Base-by-base conservation (phyloP, 768 basidiomycete genomes). In the Dendrothele bispora region DNA sequence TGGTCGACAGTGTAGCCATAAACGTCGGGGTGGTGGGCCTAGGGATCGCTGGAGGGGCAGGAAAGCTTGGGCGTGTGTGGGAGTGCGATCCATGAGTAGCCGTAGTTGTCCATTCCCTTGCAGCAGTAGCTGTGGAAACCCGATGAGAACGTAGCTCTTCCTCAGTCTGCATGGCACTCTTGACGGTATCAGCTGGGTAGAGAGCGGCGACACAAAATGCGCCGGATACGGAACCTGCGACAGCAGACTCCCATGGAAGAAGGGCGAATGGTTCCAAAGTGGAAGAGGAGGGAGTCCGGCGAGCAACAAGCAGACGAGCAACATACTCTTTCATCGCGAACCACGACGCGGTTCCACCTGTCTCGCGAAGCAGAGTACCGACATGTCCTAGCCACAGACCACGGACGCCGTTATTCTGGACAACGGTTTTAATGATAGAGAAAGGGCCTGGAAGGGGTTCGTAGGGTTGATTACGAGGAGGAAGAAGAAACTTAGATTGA, bases 331-430 rank as follows among this genome's bases (percentile, higher is more conserved):
- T 97, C 8, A 85, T 80, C 17, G 82, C 73, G 64, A 98, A 98
- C 95, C 95, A 98, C 1, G 91, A 88, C 0, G 87, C 83, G 4
- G 83, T 82, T 4, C 95, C 95, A 8, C 94, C 95, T 0, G 90
- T 91, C 63, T 98, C 95, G 18, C 95, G 88, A 25, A 98, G 80
- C 52, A 98, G 72, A 0, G 94, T 98, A 5, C 92, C 95, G 0
- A 86, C 91, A 56, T 98, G 95, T 2, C 95, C 95, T 5, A 95
- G 78, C 95, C 95, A 98, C n/a, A 98, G 80, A 5, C 95, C 95
- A 12, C 81, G 77, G 3, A 94, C 12, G 28, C 95, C 95, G 14
- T 80, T 73, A 0, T 74, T 69, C 32, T 79, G 79, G 11, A 97
- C 57, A 39, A 87, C 79, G 20, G 78, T 73, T 7, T 68, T 68